Evolutionary conservation across 2,329 filamentous ascomycete species (phyloP).

Genomic region (Penicillium hordei): DNA sequence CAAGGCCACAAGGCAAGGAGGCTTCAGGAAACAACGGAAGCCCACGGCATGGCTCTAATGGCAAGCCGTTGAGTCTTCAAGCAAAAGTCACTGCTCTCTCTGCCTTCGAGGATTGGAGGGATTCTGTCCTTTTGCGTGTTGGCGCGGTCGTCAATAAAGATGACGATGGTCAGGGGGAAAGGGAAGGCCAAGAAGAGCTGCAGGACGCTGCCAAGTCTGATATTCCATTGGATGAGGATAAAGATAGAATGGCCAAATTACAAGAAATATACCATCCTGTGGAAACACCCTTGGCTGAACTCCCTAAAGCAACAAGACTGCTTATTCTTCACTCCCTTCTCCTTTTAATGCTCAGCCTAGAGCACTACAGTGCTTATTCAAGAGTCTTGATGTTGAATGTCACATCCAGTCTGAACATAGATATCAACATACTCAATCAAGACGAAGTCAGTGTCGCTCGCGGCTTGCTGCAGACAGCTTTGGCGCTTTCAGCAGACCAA

Average conservation of each 20-base stretch:
- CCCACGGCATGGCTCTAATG: slow-evolving; percentile 11
- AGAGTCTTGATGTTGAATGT: slow-evolving; percentile 69
- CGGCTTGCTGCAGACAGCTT: slow-evolving; percentile 72
- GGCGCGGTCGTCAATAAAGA: slow-evolving; percentile 64
- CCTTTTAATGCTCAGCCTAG: slow-evolving; percentile 70
- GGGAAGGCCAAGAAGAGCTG: slow-evolving; percentile 23
- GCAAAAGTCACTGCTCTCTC: slow-evolving; percentile 60
- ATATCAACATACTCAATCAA: slow-evolving; percentile 62
- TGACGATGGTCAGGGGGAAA: slow-evolving; percentile 44
- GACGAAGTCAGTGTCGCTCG: slow-evolving; percentile 75
- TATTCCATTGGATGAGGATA: slow-evolving; percentile 25
- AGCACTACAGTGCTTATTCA: slow-evolving; percentile 74
- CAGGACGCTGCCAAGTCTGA: slow-evolving; percentile 27
- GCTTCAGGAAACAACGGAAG: neutral
- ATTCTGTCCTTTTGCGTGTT: slow-evolving; percentile 66
- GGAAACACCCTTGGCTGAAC: slow-evolving; percentile 55
- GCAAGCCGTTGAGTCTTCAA: slow-evolving; percentile 46
- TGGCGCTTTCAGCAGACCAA: slow-evolving; percentile 72
- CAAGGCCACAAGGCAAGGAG: slow-evolving; percentile 8
- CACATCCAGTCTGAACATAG: slow-evolving; percentile 68
- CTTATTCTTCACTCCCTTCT: slow-evolving; percentile 71
- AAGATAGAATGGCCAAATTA: slow-evolving; percentile 29
- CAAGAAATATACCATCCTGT: slow-evolving; percentile 56
- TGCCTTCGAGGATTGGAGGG: slow-evolving; percentile 80
- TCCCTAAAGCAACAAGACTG: slow-evolving; percentile 50